Base-by-base conservation (phyloP, 2,329 filamentous ascomycete genomes). In the Tolypocladium sp. region DNA sequence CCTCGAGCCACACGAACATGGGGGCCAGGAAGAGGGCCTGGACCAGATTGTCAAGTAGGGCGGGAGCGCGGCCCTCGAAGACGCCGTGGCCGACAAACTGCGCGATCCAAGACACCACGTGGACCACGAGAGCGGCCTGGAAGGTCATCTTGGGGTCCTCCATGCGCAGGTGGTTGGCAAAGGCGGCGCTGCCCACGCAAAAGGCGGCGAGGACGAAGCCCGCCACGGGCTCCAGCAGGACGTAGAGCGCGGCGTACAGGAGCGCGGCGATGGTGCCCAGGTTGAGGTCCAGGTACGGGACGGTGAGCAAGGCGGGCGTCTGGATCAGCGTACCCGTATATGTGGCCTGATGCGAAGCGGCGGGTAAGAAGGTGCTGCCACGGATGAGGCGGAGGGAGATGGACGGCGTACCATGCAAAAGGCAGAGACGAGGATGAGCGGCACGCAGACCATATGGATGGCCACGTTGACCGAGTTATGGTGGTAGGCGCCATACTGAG, bases 1-100 rank as follows among this genome's bases (percentile, higher is more conserved):
- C 76, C 77, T 97, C 92, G 67, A 99, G 88, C 90, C 94, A 99
- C 60, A 97, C 93, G 67, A 97, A 99, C 69, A 99, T 88, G 10
- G 94, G 94, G 0, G 94, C 94, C 30, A 97, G 81, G 69, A 97
- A 93, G 63, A 97, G 74, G 35, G 94, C 92, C 75, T 97, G 94
- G 55, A 95, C 81, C 49, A 97, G 76, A 69, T 97, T 97, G 75
- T 97, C 92, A 55, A 97, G 77, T 63, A 97, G 77, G 5, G 92
- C 93, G 9, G 93, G 94, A 3, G 92, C 91, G 57, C 93, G 85
- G 25, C 90, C 86, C 75, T 97, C 94, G 66, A 91, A 97, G 56
- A 82, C 85, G 42, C 92, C 92, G 70, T 99, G 94, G 35, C 94
- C 94, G 56, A 97, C 68, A 70, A 99, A 97, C 71, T 99, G 94